Evolutionary conservation across 805 yeast genomes (phyloP).

Genomic region (Suhomyces kilbournensis): DNA sequence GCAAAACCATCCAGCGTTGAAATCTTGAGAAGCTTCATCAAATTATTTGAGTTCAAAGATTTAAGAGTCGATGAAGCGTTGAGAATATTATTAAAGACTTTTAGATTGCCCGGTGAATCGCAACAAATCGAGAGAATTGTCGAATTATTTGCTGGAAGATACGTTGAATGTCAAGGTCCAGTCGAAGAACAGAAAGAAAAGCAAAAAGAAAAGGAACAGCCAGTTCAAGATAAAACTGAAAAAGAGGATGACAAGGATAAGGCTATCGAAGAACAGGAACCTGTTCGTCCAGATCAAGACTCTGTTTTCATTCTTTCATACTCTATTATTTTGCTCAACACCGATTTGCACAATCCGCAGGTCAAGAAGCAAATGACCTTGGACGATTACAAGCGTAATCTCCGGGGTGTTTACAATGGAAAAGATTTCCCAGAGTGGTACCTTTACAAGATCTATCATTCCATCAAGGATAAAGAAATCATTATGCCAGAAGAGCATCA

Average conservation of each 20-base stretch:
- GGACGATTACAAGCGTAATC: constrained; percentile 74
- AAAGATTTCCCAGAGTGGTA: constrained; percentile 85
- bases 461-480: constrained; percentile 82
- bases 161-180: constrained; percentile 57
- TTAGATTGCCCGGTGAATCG: constrained; percentile 95
- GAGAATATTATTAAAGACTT: constrained; percentile 73
- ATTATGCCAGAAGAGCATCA: constrained; percentile 98
- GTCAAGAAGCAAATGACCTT: constrained; percentile 88
- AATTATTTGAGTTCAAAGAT: constrained; percentile 68
- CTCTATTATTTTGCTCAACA: constrained; percentile 90
- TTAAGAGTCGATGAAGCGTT: constrained; percentile 92
- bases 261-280: constrained; percentile 27
- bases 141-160: constrained; percentile 80
- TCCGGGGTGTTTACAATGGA: constrained; percentile 74
- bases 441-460: constrained; percentile 71
- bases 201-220: background rate
- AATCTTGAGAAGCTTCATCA: constrained; percentile 62
- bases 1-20: constrained; percentile 70
- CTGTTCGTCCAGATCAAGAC: constrained; percentile 73
- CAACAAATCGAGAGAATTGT: constrained; percentile 93
- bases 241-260: background rate
- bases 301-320: constrained; percentile 87
- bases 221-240: background rate
- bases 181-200: constrained; percentile 5
- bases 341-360: constrained; percentile 90